A percentile compares a stretch with the other conserved stretches of the same genome.
These are phyloP conservation scores for Entophlyctis helioformis DNA, from an alignment of 192 early-diverging fungal genomes.

Conservation along the genomic window DNA sequence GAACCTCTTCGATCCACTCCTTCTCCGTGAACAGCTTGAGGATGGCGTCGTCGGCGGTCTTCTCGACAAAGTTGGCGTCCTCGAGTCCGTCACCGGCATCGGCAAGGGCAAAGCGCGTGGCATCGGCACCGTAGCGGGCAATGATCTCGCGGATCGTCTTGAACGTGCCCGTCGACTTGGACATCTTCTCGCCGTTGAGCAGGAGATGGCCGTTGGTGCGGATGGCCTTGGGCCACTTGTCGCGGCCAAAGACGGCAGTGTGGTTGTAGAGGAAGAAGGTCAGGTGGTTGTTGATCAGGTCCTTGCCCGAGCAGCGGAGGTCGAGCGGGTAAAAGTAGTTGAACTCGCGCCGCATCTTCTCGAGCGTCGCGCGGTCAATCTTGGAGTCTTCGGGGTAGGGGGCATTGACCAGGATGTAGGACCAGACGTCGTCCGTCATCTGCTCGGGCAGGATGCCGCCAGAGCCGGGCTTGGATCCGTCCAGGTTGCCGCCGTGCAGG, in stretches of 20 bases:
- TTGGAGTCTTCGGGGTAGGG: constrained; percentile 40
- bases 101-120: constrained; percentile 86
- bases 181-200: constrained; percentile 95
- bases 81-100: constrained; percentile 93
- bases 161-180: constrained; percentile 95
- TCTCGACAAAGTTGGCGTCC: constrained; percentile 97
- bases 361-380: constrained; percentile 57
- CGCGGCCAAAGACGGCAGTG: constrained; percentile 83
- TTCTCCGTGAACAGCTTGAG: constrained; percentile 77
- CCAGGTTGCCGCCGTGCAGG: constrained; percentile 72
- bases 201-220: constrained; percentile 92
- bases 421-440: constrained; percentile 87
- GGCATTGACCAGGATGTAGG: constrained; percentile 73
- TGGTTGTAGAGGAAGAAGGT: constrained; percentile 97
- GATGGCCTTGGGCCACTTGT: constrained; percentile 76
- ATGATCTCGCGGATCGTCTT: constrained; percentile 70
- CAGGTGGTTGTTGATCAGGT: constrained; percentile 95
- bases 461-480: constrained; percentile 67
- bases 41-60: constrained; percentile 90
- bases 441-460: constrained; percentile 68
- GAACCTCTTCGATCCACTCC: constrained; percentile 79
- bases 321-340: constrained; percentile 98
- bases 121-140: constrained; percentile 88
- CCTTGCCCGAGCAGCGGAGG: constrained; percentile 91
- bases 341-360: constrained; percentile 76